Conservation (phyloP, 2,329 filamentous ascomycete species). For the Magnaporthiopsis incrustans region DNA sequence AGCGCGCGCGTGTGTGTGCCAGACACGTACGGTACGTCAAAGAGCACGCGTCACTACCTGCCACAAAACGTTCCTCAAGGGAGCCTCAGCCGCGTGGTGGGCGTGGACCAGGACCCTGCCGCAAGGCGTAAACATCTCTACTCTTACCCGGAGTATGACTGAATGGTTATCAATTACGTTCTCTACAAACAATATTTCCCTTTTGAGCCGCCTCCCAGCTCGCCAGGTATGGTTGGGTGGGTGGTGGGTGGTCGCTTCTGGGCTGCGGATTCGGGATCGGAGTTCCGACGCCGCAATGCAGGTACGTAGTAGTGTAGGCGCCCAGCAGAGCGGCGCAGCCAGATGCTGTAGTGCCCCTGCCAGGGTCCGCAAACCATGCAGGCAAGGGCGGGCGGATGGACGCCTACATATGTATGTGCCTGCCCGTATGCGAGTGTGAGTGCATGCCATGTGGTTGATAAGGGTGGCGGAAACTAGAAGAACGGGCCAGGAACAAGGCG, state of each 20-base stretch:
- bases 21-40: not conserved
- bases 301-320: not conserved
- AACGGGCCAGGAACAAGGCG: not conserved
- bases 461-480: not conserved
- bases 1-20: not conserved
- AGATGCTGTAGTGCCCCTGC: not conserved
- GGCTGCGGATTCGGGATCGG: not conserved
- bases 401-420: not conserved
- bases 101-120: not conserved
- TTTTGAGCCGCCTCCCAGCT: not conserved
- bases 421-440: not conserved
- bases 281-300: not conserved
- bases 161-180: not conserved
- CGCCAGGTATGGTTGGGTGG: no score
- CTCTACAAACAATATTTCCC: not conserved
- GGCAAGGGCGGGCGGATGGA: no score
- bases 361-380: not conserved
- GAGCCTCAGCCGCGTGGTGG: not conserved
- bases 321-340: not conserved
- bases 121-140: not conserved
- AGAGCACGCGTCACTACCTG: not conserved
- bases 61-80: not conserved
- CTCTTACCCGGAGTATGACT: not conserved
- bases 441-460: not conserved
- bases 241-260: not conserved